Evolutionary conservation across 768 basidiomycete species (phyloP), one percentile per base, ranked within the genome.

Genomic region (Leccinum pellstonianum): DNA sequence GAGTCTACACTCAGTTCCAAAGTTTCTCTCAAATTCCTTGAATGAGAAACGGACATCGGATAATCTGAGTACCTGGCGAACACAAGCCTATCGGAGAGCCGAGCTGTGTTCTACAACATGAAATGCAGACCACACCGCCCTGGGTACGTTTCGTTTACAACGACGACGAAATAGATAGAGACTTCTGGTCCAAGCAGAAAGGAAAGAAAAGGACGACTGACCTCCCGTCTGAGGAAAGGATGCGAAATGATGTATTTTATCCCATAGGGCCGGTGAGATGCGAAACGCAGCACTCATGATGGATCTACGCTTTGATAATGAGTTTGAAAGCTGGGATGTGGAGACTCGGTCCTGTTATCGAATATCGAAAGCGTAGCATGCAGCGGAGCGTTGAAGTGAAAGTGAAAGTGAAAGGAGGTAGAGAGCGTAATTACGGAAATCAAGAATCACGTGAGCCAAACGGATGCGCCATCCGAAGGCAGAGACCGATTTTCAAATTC

Each of bases 151-250:
- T 14, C 46, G 8, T 25, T 5, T 25, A 12, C 19, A 33, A 12
- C n/a, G 15, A 29, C 7, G 21, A 31, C 27, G 38, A 19, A 17
- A 23, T 4, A n/a, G n/a, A 7, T 14, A 14, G 17, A 41, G 3
- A 9, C 14, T 17, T 10, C 38, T 41, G 38, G 14, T n/a, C 38
- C 17, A 41, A 41, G 17, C 17, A 41, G 43, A 29, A 35, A 48
- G 11, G 10, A 46, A 46, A 2, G 10, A 27, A 8, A 19, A 29
- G 31, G 11, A 11, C 12, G 52, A 75, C 86, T 62, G 29, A 91
- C 91, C 91, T 54, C 93, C 92, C 0, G 94, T 96, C 76, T 95
- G 95, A 3, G 92, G 92, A 75, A 95, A 95, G 1, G 89, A 90
- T 0, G 92, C 90, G 69, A 91, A 95, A 67, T 95, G 90, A 75